Evolutionary conservation across 2,329 filamentous ascomycete genomes (phyloP).

Genomic region (Claviceps capensis): DNA sequence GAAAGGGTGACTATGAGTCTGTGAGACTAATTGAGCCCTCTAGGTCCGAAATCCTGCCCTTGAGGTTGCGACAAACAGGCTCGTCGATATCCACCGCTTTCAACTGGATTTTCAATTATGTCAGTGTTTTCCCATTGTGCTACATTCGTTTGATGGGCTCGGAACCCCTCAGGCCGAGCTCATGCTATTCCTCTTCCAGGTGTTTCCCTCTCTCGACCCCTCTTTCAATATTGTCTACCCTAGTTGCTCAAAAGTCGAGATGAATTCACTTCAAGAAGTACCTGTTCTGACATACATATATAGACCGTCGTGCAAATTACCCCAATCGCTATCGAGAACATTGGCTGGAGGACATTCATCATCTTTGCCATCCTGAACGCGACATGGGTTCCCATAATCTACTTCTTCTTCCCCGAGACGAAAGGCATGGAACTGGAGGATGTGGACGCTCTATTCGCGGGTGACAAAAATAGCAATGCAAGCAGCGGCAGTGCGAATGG

Average conservation of each 20-base stretch:
- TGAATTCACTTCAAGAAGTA: not conserved
- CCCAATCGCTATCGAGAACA: slow-evolving; percentile 11
- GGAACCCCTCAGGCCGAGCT: no score
- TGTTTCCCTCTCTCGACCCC: not conserved
- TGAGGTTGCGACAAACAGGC: slow-evolving; percentile 17
- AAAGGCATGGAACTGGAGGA: slow-evolving; percentile 27
- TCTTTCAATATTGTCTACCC: not conserved
- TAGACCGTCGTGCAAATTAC: slow-evolving; percentile 9
- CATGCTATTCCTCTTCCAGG: not conserved
- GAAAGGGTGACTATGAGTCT: not conserved
- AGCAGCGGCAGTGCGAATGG: no score
- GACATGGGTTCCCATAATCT: slow-evolving; percentile 15
- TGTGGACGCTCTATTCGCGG: slow-evolving; percentile 19
- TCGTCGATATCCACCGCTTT: slow-evolving; percentile 20
- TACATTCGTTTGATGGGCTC: no score
- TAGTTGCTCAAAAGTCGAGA: no score
- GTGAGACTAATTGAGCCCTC: not conserved
- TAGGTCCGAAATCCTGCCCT: slow-evolving; percentile 19
- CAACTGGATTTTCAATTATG: slow-evolving; percentile 22
- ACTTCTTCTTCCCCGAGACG: slow-evolving; percentile 17
- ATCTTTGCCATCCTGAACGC: slow-evolving; percentile 17
- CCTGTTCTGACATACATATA: not conserved
- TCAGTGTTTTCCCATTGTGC: slow-evolving; percentile 7
- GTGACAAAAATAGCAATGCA: not conserved
- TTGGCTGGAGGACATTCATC: slow-evolving; percentile 16